Conservation (phyloP, 2,329 filamentous ascomycete genomes). For the Microcera coccophila region DNA sequence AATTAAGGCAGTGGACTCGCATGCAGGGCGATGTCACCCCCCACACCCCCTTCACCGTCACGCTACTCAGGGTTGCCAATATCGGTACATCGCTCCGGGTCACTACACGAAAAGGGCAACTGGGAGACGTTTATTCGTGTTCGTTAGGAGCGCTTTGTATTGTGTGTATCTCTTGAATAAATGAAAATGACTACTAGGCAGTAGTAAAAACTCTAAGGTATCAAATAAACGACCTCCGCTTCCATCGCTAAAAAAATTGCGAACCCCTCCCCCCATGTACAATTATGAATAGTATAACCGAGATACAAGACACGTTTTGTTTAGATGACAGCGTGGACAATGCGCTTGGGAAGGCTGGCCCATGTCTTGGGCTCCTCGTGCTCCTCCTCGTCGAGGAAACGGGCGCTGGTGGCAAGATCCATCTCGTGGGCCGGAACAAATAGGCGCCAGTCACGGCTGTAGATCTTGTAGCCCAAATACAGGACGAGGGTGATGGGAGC, state of each 20-base stretch:
- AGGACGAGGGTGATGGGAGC: constrained; percentile 63
- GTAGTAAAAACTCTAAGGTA: not conserved
- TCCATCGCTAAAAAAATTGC: not conserved
- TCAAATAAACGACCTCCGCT: not conserved
- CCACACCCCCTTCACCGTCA: no score
- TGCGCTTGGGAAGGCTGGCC: constrained; percentile 43
- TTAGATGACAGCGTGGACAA: constrained; percentile 21
- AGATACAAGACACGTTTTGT: not conserved
- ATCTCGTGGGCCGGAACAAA: constrained; percentile 68
- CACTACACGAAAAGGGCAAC: no score
- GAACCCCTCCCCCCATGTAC: not conserved
- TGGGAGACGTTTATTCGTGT: no score
- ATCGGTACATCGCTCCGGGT: no score
- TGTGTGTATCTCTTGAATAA: not conserved
- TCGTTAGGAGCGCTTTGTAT: no score
- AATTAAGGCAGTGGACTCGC: no score
- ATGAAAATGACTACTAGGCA: not conserved
- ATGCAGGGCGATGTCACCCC: no score
- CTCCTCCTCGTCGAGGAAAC: constrained; percentile 75
- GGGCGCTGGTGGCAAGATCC: constrained; percentile 80
- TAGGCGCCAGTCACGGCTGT: constrained; percentile 54
- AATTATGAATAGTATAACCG: not conserved
- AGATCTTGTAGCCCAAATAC: constrained; percentile 74
- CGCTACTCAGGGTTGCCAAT: no score
- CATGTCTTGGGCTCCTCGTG: constrained; percentile 65